Conservation (phyloP, 805 yeast genomes). For the Kodamaea nitidulidarum region DNA sequence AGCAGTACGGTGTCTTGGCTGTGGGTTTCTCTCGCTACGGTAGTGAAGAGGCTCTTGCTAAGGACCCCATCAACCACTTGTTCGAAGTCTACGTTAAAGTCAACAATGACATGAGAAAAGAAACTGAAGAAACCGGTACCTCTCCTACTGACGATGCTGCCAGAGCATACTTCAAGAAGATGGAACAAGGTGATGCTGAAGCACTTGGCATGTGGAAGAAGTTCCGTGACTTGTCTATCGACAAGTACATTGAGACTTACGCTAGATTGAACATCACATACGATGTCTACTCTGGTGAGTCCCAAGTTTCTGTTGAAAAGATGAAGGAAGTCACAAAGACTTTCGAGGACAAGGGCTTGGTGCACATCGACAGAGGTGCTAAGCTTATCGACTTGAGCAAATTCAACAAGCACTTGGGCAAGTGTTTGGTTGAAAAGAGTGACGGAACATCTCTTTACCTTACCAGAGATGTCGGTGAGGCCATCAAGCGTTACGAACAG, state of each 20-base stretch:
- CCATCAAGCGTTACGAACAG: conserved; percentile 79
- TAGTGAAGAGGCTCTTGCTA: conserved; percentile 59
- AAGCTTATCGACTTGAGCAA: conserved; percentile 77
- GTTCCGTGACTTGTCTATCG: conserved; percentile 89
- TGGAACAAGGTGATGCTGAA: conserved; percentile 90
- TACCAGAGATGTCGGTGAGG: conserved; percentile 96
- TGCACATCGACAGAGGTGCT: conserved; percentile 90
- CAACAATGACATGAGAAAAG: conserved; percentile 69
- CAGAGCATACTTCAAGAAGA: conserved; percentile 75
- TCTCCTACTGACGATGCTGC: conserved; percentile 71
- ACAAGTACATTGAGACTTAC: conserved; percentile 80
- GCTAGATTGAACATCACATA: conserved; percentile 86
- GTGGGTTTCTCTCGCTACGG: conserved; percentile 90
- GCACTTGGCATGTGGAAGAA: conserved; percentile 78
- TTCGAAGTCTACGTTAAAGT: conserved; percentile 89
- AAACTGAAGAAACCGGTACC: conserved; percentile 45
- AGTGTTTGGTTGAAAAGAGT: conserved; percentile 85
- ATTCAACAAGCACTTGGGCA: conserved; percentile 88
- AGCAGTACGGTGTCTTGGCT: conserved; percentile 94
- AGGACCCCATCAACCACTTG: conserved; percentile 89
- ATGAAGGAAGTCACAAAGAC: conserved; percentile 63
- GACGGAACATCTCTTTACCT: conserved; percentile 94
- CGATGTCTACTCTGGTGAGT: conserved; percentile 92
- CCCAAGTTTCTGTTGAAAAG: conserved; percentile 74
- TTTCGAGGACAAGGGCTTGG: conserved; percentile 64